Evolutionary conservation across 2,329 filamentous ascomycete genomes (phyloP).

Genomic region (Aspergillus clavatus): DNA sequence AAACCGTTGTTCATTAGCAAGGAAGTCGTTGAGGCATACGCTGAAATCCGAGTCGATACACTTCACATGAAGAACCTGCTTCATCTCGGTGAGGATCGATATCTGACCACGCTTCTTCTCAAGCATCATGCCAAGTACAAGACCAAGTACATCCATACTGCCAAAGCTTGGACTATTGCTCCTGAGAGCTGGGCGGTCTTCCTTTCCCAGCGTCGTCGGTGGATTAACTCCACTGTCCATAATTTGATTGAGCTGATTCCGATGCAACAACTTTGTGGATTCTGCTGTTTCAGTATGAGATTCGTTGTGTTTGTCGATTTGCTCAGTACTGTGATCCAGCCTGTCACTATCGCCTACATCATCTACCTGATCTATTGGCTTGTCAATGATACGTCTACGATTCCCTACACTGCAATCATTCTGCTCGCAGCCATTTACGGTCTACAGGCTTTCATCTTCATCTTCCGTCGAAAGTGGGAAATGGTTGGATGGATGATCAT

Average conservation of each 20-base stretch:
- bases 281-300: slow-evolving; percentile 99
- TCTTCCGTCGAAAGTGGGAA: slow-evolving; percentile 94
- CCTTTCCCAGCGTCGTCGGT: slow-evolving; percentile 95
- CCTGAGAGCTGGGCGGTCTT: slow-evolving; percentile 93
- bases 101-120: slow-evolving; percentile 86
- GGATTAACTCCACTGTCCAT: slow-evolving; percentile 99
- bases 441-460: slow-evolving; percentile 95
- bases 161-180: slow-evolving; percentile 94
- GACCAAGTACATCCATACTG: slow-evolving; percentile 92
- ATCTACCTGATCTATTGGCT: slow-evolving; percentile 80
- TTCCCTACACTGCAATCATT: slow-evolving; percentile 84
- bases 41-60: slow-evolving; percentile 92
- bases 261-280: slow-evolving; percentile 89
- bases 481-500: slow-evolving; percentile 99
- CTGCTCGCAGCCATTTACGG: slow-evolving; percentile 94
- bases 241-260: slow-evolving; percentile 95
- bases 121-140: slow-evolving; percentile 93
- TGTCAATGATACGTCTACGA: slow-evolving; percentile 53
- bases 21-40: slow-evolving; percentile 81
- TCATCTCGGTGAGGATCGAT: slow-evolving; percentile 95
- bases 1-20: slow-evolving; percentile 95
- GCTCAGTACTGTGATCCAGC: slow-evolving; percentile 84
- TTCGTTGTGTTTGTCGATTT: slow-evolving; percentile 95
- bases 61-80: slow-evolving; percentile 98
- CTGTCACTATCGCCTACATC: slow-evolving; percentile 85